phyloP scores from a whole-genome alignment of 2,329 filamentous ascomycete species.

The Pestalotiopsis sp. region DNA sequence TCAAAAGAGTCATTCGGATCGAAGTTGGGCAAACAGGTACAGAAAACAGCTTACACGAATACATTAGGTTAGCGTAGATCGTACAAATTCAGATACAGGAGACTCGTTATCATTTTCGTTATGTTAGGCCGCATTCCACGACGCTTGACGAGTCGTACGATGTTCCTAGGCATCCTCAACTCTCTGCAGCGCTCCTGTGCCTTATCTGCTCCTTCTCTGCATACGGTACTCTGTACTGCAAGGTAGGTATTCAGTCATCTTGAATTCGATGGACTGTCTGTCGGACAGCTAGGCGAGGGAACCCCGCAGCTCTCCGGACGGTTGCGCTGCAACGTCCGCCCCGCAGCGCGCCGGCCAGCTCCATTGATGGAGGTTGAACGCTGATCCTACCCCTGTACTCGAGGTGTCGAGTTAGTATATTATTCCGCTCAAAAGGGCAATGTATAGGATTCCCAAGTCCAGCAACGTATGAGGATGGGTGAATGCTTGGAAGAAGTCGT shows the following conservation, averaged over 20 bases:
- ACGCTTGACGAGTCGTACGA: not conserved
- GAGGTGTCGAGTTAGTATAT: not conserved
- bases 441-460: not conserved
- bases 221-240: not conserved
- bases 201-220: not conserved
- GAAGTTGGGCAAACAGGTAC: no score
- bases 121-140: not conserved
- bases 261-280: no score
- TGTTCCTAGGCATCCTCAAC: not conserved
- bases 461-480: not conserved
- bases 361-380: not conserved
- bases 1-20: no score
- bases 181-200: not conserved
- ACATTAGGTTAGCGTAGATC: not conserved
- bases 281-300: not conserved
- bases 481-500: not conserved
- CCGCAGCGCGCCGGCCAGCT: not conserved
- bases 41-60: not conserved
- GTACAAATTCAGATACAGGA: not conserved
- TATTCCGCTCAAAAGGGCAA: not conserved
- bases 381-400: not conserved
- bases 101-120: not conserved
- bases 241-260: not conserved
- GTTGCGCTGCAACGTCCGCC: not conserved
- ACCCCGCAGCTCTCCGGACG: not conserved